Conservation (phyloP, 176 grass and related monocot genomes). For the Oryza glumipatula region DNA sequence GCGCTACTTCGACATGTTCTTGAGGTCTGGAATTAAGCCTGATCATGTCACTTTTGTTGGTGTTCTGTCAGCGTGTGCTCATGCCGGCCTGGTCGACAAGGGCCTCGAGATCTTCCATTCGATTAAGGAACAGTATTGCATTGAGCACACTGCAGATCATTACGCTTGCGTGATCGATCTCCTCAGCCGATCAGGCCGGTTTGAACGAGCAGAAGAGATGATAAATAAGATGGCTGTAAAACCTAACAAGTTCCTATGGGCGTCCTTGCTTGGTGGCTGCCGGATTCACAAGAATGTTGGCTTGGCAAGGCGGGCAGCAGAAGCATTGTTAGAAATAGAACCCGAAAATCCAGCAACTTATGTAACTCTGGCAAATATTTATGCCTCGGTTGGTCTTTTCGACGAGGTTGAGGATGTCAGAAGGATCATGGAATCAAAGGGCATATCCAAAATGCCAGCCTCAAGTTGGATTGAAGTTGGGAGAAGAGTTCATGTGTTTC, state of each 20-base stretch:
- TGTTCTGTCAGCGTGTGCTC: constrained; percentile 73
- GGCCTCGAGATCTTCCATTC: constrained; percentile 65
- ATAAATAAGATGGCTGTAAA: constrained; percentile 62
- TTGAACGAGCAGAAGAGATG: constrained; percentile 68
- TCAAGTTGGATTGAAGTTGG: constrained; percentile 73
- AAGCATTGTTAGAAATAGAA: constrained; percentile 79
- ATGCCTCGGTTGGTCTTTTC: constrained; percentile 60
- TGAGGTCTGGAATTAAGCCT: constrained; percentile 57
- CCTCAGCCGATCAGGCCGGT: constrained; percentile 61
- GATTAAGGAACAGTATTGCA: constrained; percentile 58
- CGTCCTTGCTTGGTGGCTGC: constrained; percentile 76
- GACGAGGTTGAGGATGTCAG: constrained; percentile 68
- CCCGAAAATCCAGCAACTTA: constrained; percentile 83
- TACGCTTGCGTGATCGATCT: constrained; percentile 88
- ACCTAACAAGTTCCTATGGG: constrained; percentile 86
- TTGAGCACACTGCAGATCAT: constrained; percentile 69
- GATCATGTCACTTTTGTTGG: constrained; percentile 77
- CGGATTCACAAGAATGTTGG: constrained; percentile 70
- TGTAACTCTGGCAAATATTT: constrained; percentile 82
- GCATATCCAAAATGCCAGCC: constrained; percentile 69
- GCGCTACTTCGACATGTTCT: constrained; percentile 60
- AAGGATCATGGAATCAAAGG: constrained; percentile 59
- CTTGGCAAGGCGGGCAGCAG: constrained; percentile 56
- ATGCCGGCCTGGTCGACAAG: constrained; percentile 78
- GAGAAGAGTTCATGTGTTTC: constrained; percentile 68